phyloP scores from a whole-genome alignment of 73 alveolate species.

The Stentor roeselii region DNA sequence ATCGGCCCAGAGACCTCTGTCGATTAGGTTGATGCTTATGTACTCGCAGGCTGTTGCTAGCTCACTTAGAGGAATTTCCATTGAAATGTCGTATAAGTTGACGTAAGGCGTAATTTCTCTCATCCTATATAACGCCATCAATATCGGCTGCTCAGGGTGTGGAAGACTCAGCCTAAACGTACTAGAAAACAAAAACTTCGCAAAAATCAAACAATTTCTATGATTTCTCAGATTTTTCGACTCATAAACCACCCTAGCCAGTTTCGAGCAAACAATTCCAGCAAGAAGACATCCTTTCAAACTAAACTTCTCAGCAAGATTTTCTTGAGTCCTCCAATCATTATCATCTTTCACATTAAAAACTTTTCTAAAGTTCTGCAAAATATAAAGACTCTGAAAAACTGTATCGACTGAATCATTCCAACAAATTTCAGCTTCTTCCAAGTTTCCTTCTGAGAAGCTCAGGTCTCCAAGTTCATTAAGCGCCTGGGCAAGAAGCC shows the following conservation, averaged over 20 bases:
- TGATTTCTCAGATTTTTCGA: conserved; percentile 46
- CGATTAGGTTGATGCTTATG: conserved; percentile 66
- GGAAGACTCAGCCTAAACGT: conserved; percentile 53
- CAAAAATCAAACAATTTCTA: conserved; percentile 53
- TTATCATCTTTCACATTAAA: not conserved
- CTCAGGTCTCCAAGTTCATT: conserved; percentile 83
- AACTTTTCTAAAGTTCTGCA: conserved; percentile 70
- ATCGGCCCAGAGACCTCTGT: conserved; percentile 70
- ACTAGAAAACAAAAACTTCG: conserved; percentile 52
- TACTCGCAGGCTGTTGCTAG: conserved; percentile 62
- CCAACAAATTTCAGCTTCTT: conserved; percentile 86
- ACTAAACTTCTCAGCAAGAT: conserved; percentile 50
- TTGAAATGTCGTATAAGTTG: conserved; percentile 60
- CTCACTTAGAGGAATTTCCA: conserved; percentile 68
- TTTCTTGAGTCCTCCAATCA: conserved; percentile 43
- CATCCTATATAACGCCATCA: conserved; percentile 69
- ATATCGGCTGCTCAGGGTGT: conserved; percentile 57
- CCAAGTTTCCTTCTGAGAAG: conserved; percentile 69
- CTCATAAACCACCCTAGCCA: conserved; percentile 57
- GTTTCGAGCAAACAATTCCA: conserved; percentile 59
- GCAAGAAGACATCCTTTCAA: conserved; percentile 61
- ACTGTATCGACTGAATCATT: conserved; percentile 94
- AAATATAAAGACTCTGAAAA: conserved; percentile 77
- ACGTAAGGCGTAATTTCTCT: conserved; percentile 71
- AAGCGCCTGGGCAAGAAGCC: conserved; percentile 77